phyloP scores from a whole-genome alignment of 352 stramenopile species.

The Phytophthora europaea region DNA sequence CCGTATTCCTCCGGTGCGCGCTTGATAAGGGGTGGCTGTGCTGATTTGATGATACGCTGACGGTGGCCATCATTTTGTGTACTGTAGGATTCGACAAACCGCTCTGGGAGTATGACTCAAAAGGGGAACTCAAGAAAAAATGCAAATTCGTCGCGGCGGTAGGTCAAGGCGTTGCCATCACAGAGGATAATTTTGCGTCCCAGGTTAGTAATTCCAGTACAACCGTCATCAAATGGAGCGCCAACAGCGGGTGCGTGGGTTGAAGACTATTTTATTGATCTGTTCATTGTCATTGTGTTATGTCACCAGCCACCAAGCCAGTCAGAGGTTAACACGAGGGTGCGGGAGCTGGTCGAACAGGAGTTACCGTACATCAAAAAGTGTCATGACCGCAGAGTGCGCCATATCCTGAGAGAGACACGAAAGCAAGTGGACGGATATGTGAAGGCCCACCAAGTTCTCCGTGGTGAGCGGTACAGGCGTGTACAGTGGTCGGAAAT shows the following conservation, averaged over 20 bases:
- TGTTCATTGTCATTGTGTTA: not conserved
- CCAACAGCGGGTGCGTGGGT: not conserved
- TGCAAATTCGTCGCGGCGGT: slow-evolving; percentile 33
- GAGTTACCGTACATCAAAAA: slow-evolving; percentile 44
- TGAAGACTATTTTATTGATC: not conserved
- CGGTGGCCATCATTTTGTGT: not conserved
- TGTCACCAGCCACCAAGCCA: slow-evolving; percentile 32
- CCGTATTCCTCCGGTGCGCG: slow-evolving; percentile 40
- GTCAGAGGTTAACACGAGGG: slow-evolving; percentile 37
- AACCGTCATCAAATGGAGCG: too few relatives aligned
- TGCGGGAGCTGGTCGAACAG: slow-evolving; percentile 46
- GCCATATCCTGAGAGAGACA: slow-evolving; percentile 42
- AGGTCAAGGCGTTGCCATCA: slow-evolving; percentile 25
- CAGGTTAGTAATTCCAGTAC: slow-evolving; percentile 23
- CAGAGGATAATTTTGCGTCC: slow-evolving; percentile 25
- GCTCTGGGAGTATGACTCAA: slow-evolving; percentile 52
- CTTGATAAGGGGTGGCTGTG: not conserved
- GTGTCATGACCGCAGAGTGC: slow-evolving; percentile 55
- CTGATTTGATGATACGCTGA: not conserved
- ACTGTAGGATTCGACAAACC: slow-evolving; percentile 53
- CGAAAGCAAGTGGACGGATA: slow-evolving; percentile 43
- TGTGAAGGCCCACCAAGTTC: slow-evolving; percentile 26
- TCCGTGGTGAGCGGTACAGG: slow-evolving; percentile 38
- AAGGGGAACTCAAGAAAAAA: slow-evolving; percentile 40
- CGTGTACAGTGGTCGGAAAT: slow-evolving; percentile 43